These are phyloP conservation scores for Suillus lakei DNA, from an alignment of 768 basidiomycete genomes.

Conservation along the genomic window DNA sequence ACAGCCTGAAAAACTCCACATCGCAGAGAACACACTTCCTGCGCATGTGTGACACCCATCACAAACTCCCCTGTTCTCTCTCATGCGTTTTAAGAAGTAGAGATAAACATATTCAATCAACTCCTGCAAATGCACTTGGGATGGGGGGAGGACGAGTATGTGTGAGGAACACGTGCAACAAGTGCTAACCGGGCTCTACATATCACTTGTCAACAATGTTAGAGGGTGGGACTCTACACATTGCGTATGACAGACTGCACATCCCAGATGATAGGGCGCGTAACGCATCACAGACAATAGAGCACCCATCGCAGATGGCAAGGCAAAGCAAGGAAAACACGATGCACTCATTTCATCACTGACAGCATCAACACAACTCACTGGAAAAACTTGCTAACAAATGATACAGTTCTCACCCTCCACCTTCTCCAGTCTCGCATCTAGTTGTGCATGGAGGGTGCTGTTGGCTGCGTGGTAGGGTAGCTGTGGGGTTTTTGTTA, in stretches of 20 bases:
- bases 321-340: too few species aligned
- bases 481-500: conserved; percentile 4
- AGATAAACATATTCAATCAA: not conserved
- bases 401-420: conserved; percentile 34
- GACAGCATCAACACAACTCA: conserved; percentile 49
- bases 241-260: too few species aligned
- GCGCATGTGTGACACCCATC: not conserved
- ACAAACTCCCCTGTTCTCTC: not conserved
- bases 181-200: too few species aligned
- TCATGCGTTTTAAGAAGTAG: not conserved
- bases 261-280: too few species aligned
- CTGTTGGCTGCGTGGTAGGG: conserved; percentile 58
- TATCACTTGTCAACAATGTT: too few species aligned
- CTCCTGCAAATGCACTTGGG: not conserved
- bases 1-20: not conserved
- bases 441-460: conserved; percentile 49
- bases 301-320: too few species aligned
- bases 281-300: too few species aligned
- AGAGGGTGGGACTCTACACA: too few species aligned
- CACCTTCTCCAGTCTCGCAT: conserved; percentile 47
- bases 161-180: not conserved
- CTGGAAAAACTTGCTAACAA: too few species aligned
- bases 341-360: too few species aligned
- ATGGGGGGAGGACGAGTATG: not conserved
- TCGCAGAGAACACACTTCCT: not conserved